A percentile compares a stretch with the other conserved stretches of the same genome.
These are phyloP conservation scores for Paspalum vaginatum DNA, from an alignment of 176 grass and related monocot genomes.

Conservation along the genomic window DNA sequence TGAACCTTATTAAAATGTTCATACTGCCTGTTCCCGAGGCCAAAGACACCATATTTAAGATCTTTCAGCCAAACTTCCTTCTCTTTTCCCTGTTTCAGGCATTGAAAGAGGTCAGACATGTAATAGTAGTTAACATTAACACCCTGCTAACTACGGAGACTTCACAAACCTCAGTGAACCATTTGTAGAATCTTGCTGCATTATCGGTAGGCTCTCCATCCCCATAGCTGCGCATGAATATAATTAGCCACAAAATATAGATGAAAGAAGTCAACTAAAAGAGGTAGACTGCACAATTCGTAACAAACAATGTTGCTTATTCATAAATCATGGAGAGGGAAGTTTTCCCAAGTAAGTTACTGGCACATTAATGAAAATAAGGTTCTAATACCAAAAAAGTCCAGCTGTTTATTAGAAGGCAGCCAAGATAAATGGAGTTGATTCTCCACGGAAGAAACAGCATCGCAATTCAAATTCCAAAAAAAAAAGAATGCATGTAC, in stretches of 20 bases:
- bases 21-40: slow-evolving; percentile 90
- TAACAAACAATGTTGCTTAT: not conserved
- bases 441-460: not conserved
- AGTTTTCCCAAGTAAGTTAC: not conserved
- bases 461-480: not conserved
- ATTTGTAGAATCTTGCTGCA: slow-evolving; percentile 93
- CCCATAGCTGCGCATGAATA: slow-evolving; percentile 61
- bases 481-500: not conserved
- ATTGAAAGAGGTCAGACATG: slow-evolving; percentile 16
- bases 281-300: not conserved
- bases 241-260: slow-evolving; percentile 15
- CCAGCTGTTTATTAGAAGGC: not conserved
- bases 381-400: not conserved
- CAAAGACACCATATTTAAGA: slow-evolving; percentile 92
- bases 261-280: not conserved
- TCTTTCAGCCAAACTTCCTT: slow-evolving; percentile 69
- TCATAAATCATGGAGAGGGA: not conserved
- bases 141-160: not conserved
- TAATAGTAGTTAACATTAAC: not conserved
- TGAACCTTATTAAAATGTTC: slow-evolving; percentile 98
- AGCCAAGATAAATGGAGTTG: not conserved
- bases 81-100: slow-evolving; percentile 66
- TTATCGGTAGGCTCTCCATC: slow-evolving; percentile 98
- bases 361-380: not conserved
- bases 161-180: slow-evolving; percentile 85